Conservation (phyloP, 192 early-diverging fungal species). For the Backusella luteola region DNA sequence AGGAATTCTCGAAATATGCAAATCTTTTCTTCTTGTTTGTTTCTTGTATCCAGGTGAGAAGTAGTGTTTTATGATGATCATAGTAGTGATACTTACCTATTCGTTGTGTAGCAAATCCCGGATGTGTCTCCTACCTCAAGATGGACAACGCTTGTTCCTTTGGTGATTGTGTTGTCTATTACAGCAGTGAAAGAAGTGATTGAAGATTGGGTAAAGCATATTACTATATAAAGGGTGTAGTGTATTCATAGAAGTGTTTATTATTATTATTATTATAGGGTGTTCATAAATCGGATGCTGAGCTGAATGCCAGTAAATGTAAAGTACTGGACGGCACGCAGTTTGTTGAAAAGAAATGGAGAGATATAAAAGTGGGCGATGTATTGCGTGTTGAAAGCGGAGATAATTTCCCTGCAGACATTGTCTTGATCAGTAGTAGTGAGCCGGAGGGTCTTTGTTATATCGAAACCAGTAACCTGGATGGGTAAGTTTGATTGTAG, state of each 20-base stretch:
- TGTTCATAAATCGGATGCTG: constrained; percentile 65
- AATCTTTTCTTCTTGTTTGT: constrained; percentile 99
- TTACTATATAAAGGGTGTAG: not conserved
- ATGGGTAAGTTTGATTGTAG: constrained; percentile 59
- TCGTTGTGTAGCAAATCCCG: constrained; percentile 76
- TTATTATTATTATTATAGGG: not conserved
- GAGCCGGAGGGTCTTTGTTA: constrained; percentile 97
- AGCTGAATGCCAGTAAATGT: constrained; percentile 65
- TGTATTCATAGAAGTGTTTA: not conserved
- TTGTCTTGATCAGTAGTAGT: constrained; percentile 83
- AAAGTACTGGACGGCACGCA: constrained; percentile 57
- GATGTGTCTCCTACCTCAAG: constrained; percentile 91
- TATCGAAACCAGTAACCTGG: constrained; percentile 96
- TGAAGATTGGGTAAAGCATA: constrained; percentile 69
- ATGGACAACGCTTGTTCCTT: constrained; percentile 82
- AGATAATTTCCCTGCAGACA: constrained; percentile 89
- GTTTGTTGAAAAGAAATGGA: constrained; percentile 82
- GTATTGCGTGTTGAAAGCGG: constrained; percentile 87
- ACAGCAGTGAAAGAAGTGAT: constrained; percentile 93
- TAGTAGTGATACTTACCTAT: not conserved
- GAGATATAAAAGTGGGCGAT: constrained; percentile 84
- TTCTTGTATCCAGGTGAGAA: constrained; percentile 81
- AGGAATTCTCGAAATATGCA: constrained; percentile 98
- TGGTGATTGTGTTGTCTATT: constrained; percentile 81
- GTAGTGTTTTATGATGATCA: not conserved